phyloP scores from a whole-genome alignment of 306 rosid genomes.

The Vigna hirtella region DNA sequence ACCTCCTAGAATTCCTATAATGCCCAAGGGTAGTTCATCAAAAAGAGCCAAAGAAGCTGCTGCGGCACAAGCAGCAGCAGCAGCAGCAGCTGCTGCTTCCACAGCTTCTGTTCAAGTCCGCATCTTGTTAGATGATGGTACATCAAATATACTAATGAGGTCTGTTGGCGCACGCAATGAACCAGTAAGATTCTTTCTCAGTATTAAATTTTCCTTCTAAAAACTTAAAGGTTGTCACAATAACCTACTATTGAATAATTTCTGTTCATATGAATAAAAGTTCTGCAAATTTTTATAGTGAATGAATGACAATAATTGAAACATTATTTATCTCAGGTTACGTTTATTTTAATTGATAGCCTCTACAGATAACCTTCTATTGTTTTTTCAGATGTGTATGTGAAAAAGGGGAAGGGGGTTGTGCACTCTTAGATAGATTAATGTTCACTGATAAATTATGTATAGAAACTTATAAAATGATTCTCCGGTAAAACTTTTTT shows the following conservation, averaged over 20 bases:
- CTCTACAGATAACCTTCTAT: constrained; percentile 12
- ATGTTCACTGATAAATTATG: constrained; percentile 21
- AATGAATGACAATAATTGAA: background rate
- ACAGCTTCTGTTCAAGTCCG: constrained; percentile 98
- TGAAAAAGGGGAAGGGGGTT: background rate
- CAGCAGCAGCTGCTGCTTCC: constrained; percentile 96
- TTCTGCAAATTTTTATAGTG: constrained; percentile 10
- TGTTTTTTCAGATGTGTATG: background rate
- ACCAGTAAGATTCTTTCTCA: constrained; percentile 65
- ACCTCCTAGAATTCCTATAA: constrained; percentile 83
- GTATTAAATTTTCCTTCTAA: constrained; percentile 15
- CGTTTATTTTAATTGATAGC: constrained; percentile 35
- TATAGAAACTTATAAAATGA: constrained; percentile 5
- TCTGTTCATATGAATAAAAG: constrained; percentile 25
- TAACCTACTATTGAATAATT: constrained; percentile 33
- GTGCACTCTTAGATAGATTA: background rate
- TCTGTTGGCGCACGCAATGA: constrained; percentile 93
- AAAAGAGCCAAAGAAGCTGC: constrained; percentile 96
- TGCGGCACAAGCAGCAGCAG: constrained; percentile 97
- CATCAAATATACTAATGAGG: constrained; percentile 92
- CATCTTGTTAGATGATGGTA: constrained; percentile 96
- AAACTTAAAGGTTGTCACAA: background rate
- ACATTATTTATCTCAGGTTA: constrained; percentile 29
- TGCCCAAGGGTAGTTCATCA: constrained; percentile 89
- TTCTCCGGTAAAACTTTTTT: constrained; percentile 22